Evolutionary conservation across 768 basidiomycete species (phyloP), one percentile per base, ranked within the genome.

Genomic region (Russula brevipes): DNA sequence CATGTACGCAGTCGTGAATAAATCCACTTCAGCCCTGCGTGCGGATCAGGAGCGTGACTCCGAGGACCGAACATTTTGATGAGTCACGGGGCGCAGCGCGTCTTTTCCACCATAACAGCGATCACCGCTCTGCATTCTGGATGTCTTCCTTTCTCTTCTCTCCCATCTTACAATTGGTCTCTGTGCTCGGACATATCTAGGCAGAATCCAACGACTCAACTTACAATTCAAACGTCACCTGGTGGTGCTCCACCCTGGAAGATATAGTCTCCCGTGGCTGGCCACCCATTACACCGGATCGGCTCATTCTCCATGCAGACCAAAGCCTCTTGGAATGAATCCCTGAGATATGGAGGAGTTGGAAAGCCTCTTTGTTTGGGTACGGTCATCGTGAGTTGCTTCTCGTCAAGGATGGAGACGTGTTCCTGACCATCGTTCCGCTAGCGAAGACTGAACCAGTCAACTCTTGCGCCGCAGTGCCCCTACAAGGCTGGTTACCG

Each of bases 121-220:
- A n/a, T n/a, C n/a, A n/a, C n/a, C n/a, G n/a, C n/a, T n/a, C n/a
- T n/a, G n/a, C n/a, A n/a, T 1, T 31, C 41, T 11, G 19, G 44
- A 60, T 60, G 59, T 36, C 51, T 19, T 39, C 57, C 1, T 6
- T 67, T 75, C 5, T 59, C 72, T 11, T 67, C 76, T 7, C 74
- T 82, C 12, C 73, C 78, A 6, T 78, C 85, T 31, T 86, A 81
- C 66, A 71, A 75, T 9, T 74, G 76, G 65, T 84, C 93, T 0
- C 79, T 98, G 7, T 98, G 95, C 75, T 89, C 94, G 8, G 93
- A 95, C 70, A 85, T 95, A 61, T 85, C 89, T 0, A 79, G 85
- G 12, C 92, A 95, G 75, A 95, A 98, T 72, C 89, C 92, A 0
- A 81, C 87, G 2, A n/a, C n/a, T n/a, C n/a, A n/a, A 86, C 91